phyloP scores from a whole-genome alignment of 345 rosid genomes.

The Psidium guajava region DNA sequence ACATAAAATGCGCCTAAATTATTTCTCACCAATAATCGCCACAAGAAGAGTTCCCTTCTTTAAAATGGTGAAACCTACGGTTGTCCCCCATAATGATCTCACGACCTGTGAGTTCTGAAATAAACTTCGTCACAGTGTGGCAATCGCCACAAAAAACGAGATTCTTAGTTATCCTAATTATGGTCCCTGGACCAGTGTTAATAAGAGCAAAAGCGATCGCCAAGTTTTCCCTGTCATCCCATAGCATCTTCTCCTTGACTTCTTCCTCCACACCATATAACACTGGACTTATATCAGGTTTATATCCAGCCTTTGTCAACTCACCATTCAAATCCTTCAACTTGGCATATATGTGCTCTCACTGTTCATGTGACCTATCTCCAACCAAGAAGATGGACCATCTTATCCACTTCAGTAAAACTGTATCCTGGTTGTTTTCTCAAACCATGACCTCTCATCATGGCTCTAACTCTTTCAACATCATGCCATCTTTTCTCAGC shows the following conservation, averaged over 20 bases:
- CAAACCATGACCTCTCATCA: conserved; percentile 8
- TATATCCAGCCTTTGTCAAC: conserved; percentile 1
- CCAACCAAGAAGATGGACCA: conserved; percentile 6
- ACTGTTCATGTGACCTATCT: conserved; percentile 11
- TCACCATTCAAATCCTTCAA: conserved; percentile 2
- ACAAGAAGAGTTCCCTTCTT: background rate
- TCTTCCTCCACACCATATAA: conserved; percentile 9
- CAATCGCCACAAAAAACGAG: conserved; percentile 9
- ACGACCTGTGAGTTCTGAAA: conserved; percentile 6
- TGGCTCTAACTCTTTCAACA: conserved; percentile 12
- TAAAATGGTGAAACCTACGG: conserved; percentile 8
- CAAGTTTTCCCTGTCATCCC: conserved; percentile 8
- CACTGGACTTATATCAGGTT: conserved; percentile 11
- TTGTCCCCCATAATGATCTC: conserved; percentile 8
- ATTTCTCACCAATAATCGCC: background rate
- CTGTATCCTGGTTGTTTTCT: conserved; percentile 9
- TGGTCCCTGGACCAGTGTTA: conserved; percentile 5
- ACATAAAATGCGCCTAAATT: background rate
- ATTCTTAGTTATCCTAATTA: conserved; percentile 8
- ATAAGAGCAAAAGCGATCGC: conserved; percentile 12
- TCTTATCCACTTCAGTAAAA: conserved; percentile 10
- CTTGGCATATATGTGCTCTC: conserved; percentile 2
- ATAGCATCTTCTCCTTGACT: conserved; percentile 7
- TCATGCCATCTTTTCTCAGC: conserved; percentile 16
- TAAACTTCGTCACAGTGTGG: conserved; percentile 1